phyloP scores from a whole-genome alignment of 2,329 filamentous ascomycete species.

The Pseudocercospora crystallina region DNA sequence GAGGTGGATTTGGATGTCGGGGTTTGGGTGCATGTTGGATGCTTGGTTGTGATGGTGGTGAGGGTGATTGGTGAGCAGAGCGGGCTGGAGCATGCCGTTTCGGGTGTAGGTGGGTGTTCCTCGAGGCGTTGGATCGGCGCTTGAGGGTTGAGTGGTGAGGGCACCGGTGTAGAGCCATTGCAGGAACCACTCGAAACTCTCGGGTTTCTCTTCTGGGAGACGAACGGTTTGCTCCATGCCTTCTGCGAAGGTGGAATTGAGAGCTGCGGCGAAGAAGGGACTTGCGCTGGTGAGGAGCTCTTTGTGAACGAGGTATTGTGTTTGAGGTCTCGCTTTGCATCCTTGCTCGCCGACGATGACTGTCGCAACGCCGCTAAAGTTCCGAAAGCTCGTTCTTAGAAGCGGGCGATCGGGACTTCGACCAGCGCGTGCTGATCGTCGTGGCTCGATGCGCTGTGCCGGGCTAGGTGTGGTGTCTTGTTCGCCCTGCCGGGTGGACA shows the following conservation, averaged over 20 bases:
- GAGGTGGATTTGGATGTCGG: conserved; percentile 20
- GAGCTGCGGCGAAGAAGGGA: conserved; percentile 53
- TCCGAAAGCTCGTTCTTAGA: conserved; percentile 40
- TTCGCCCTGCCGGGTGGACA: conserved; percentile 24
- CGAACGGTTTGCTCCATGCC: conserved; percentile 42
- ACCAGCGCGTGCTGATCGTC: conserved; percentile 15
- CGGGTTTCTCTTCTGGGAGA: conserved; percentile 46
- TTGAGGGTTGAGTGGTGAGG: conserved; percentile 30
- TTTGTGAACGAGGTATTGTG: conserved; percentile 49
- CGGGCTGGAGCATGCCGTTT: conserved; percentile 10
- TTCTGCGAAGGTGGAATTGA: conserved; percentile 50
- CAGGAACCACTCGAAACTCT: conserved; percentile 52
- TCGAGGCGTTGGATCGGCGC: conserved; percentile 6
- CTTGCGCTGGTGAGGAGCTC: conserved; percentile 48
- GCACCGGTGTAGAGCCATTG: conserved; percentile 51
- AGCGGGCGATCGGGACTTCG: conserved; percentile 32
- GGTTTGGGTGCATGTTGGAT: background rate
- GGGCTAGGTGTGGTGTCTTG: conserved; percentile 8
- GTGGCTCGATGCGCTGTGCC: conserved; percentile 3
- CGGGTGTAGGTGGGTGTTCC: conserved; percentile 7
- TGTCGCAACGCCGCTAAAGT: conserved; percentile 42
- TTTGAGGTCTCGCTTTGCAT: conserved; percentile 29
- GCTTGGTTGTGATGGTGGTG: background rate
- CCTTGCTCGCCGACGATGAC: conserved; percentile 39
- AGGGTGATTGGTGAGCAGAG: conserved; percentile 4